Base-by-base conservation (phyloP, 805 yeast species). In the Candida chilensis region DNA sequence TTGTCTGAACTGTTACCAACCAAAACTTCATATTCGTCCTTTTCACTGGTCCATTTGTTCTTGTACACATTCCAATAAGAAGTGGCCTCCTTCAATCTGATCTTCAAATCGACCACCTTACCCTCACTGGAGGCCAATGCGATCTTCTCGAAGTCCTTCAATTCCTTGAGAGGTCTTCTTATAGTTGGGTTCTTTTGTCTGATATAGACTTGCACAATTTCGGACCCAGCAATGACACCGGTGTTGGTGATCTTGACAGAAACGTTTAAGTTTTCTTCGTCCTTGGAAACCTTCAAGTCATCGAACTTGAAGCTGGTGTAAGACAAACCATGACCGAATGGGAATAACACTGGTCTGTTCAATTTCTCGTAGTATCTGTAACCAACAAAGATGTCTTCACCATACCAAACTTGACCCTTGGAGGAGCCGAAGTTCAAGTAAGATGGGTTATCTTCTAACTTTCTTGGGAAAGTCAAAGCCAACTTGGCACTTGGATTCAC, bases 321-420 rank as follows among this genome's bases (percentile, higher is more conserved):
- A 3, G 64, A 57, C 36, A 57, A 54, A 11, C 64, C 64, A 33
- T 32, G 48, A 1, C 65, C 65, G 33, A 58, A 58, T 11, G 64
- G 61, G 40, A 45, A 58, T 26, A 55, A 50, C 3, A 51, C 57
- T 9, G 45, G 44, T 16, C 41, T 36, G 20, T 49, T 44, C 29
- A 45, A 36, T 41, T 55, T 56, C 29, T 58, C 63, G 41, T 56
- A 58, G 42, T 33, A 57, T 20, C 60, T 40, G 45, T 58, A 58
- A 3, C 65, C 64, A 19, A 58, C 54, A 34, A 51, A 58, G n/a
- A 57, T 49, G 39, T 58, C 64, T 39, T 58, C 65, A 26, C 65
- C 65, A 34, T 58, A 58, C 36, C 48, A 41, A n/a, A 54, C 57
- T 24, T 45, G 35, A 24, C 58, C 59, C 34, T 43, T 45, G 33